phyloP scores from a whole-genome alignment of 176 grass and related monocot species.

The Themeda triandra region DNA sequence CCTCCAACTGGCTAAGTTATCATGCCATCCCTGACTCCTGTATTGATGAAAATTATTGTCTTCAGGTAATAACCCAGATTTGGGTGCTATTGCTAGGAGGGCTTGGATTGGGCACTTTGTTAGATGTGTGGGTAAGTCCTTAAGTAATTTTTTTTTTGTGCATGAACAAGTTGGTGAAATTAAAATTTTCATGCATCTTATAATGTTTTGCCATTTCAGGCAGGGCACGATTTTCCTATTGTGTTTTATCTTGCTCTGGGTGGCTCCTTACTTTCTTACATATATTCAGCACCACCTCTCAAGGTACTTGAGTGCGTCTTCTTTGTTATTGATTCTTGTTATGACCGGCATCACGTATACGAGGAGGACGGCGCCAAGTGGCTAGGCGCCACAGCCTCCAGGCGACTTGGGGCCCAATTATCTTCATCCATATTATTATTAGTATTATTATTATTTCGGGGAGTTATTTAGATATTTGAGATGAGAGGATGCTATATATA shows the following conservation, averaged over 20 bases:
- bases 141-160: conserved; percentile 6
- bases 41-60: conserved; percentile 12
- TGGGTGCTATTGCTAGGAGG: conserved; percentile 85
- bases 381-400: too few species aligned
- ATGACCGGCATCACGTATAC: too few species aligned
- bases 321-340: conserved; percentile 8
- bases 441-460: too few species aligned
- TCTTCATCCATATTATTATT: too few species aligned
- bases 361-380: too few species aligned
- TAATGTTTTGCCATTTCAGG: conserved; percentile 55
- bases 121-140: conserved; percentile 92
- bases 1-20: background rate
- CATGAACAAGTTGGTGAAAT: background rate
- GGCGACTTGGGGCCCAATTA: too few species aligned
- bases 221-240: conserved; percentile 82
- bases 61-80: conserved; percentile 96
- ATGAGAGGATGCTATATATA: too few species aligned
- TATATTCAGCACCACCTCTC: conserved; percentile 96
- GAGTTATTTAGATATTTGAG: too few species aligned
- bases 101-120: conserved; percentile 82
- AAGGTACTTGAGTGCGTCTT: conserved; percentile 57
- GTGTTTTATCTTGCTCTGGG: conserved; percentile 94
- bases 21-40: background rate
- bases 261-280: conserved; percentile 97
- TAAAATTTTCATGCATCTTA: conserved; percentile 11